phyloP scores from a whole-genome alignment of 1,139 yeast species.

The Suhomyces panamericanus region DNA sequence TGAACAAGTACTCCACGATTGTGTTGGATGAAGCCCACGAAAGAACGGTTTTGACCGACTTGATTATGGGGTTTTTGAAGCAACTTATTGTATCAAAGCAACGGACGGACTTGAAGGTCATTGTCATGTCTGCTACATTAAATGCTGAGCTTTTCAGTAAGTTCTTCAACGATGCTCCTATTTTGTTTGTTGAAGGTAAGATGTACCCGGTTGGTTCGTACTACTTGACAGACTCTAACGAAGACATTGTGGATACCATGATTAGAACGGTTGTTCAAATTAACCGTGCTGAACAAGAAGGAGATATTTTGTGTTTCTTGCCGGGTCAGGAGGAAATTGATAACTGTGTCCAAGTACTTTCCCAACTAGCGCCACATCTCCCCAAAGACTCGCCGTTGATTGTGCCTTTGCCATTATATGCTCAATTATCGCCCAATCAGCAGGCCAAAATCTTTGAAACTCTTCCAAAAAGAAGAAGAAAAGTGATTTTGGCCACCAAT shows the following conservation, averaged over 20 bases:
- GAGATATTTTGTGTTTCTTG: conserved; percentile 85
- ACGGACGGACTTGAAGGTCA: conserved; percentile 58
- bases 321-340: conserved; percentile 99
- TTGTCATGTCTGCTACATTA: conserved; percentile 92
- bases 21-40: conserved; percentile 97
- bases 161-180: conserved; percentile 77
- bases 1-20: conserved; percentile 71
- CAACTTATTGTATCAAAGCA: conserved; percentile 49
- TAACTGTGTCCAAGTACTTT: conserved; percentile 66
- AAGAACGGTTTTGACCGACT: conserved; percentile 87
- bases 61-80: conserved; percentile 84
- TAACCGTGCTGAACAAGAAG: conserved; percentile 74
- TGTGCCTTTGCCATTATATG: conserved; percentile 82
- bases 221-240: conserved; percentile 60
- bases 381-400: conserved; percentile 77
- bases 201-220: conserved; percentile 78
- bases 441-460: conserved; percentile 77
- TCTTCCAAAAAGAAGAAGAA: conserved; percentile 61
- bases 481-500: conserved; percentile 87
- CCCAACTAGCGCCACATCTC: conserved; percentile 59
- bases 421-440: conserved; percentile 83
- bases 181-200: conserved; percentile 84
- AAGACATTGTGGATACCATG: conserved; percentile 81
- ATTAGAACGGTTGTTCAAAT: conserved; percentile 75
- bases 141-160: conserved; percentile 87